Evolutionary conservation across 78 protist species (phyloP).

Genomic region (slime mould (Dictyostelium discoideum)): DNA sequence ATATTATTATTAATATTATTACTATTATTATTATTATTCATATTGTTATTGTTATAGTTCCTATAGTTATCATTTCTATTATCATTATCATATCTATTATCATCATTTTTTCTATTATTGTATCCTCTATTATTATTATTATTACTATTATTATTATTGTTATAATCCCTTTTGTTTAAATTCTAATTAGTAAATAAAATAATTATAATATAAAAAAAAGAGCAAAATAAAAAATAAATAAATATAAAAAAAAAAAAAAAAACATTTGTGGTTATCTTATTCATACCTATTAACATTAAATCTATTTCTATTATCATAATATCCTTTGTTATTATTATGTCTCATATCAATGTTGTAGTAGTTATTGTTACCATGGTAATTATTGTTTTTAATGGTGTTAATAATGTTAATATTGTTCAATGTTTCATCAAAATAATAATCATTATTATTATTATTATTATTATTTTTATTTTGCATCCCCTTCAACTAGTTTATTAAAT

Average conservation of each 20-base stretch:
- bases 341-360: no score
- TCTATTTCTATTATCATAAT: not conserved
- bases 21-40: not conserved
- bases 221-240: no score
- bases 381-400: not conserved
- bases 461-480: not conserved
- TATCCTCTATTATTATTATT: not conserved
- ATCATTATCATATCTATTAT: not conserved
- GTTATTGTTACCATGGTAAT: no score
- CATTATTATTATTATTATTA: not conserved
- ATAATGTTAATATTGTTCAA: not conserved
- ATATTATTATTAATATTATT: not conserved
- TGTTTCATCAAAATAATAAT: not conserved
- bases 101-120: slow-evolving; percentile 13
- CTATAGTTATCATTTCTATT: not conserved
- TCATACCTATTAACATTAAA: not conserved
- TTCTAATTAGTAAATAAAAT: no score
- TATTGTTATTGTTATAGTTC: not conserved
- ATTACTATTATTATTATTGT: not conserved
- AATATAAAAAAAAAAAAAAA: no score
- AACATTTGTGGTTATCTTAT: not conserved
- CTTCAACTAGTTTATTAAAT: not conserved
- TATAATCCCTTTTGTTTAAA: not conserved
- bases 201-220: no score
- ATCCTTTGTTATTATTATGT: not conserved